Evolutionary conservation across 495 filamentous ascomycete genomes (phyloP), one percentile per base, ranked within the genome.

Genomic region (Penicillium ucsense): DNA sequence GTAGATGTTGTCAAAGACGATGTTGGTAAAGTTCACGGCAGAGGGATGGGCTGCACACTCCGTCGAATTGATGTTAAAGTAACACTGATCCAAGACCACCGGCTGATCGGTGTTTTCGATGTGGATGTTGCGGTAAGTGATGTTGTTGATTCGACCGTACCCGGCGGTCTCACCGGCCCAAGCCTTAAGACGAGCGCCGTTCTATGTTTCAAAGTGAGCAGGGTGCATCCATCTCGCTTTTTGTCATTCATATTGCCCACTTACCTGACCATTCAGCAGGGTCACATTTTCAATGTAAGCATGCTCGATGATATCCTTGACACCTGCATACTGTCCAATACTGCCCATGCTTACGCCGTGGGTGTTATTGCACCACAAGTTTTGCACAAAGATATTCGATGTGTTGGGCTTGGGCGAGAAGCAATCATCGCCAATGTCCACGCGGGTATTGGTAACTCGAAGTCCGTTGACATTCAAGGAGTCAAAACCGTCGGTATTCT

Each of bases 401-500:
- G 75, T 76, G 57, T 81, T 81, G 4, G 76, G 72, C 51, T 81
- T 81, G 8, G 75, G 73, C 5, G 72, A 73, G 64, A 81, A 78
- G 59, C 78, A 80, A 60, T 81, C 78, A 45, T 80, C 78, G 32
- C 77, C 76, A 30, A 76, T 68, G 45, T 78, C 70, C 38, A 79
- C 65, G 33, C 71, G 65, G 1, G 69, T 62, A 46, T 77, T 72
- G 28, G 70, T 72, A 8, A 79, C 73, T 2, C 59, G 64, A 2
- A 80, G 53, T 1, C 69, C 66, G 41, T 78, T 64, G 31, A 70
- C 64, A 32, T 76, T 77, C 27, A 68, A 59, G 7, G 74, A 73
- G 57, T 79, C 76, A 55, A 77, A 80, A n/a, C 77, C 76, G 44
- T 81, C 77, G 4, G 74, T 78, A 58, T 80, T 80, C 49, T 78